Conservation (phyloP, 23 red algal genomes). For the Porphyridium purpureum region DNA sequence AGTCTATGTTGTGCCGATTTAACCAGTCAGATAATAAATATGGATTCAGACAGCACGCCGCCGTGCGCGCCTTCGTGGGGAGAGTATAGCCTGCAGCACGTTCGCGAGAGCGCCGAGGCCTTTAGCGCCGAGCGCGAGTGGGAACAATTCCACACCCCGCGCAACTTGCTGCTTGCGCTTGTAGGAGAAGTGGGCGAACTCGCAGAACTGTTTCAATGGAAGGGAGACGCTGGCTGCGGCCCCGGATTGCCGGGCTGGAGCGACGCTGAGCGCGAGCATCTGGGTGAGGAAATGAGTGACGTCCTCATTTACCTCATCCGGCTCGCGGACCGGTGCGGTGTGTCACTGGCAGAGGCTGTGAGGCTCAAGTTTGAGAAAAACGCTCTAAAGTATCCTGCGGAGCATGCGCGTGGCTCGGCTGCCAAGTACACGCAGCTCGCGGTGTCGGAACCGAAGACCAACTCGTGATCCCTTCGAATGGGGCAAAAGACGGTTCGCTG, state of each 20-base stretch:
- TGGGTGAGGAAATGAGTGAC: conserved; percentile 18
- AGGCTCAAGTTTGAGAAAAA: conserved; percentile 6
- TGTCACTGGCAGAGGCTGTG: conserved; percentile 9
- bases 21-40: too few species aligned
- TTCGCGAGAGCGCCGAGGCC: background rate
- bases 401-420: background rate
- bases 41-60: too few species aligned
- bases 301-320: conserved; percentile 14
- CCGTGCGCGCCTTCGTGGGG: too few species aligned
- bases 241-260: background rate
- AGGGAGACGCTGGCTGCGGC: conserved; percentile 3
- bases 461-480: too few species aligned
- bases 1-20: too few species aligned
- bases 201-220: conserved; percentile 38
- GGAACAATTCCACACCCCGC: conserved; percentile 4
- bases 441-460: too few species aligned
- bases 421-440: conserved; percentile 3
- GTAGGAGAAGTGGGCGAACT: conserved; percentile 28
- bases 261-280: conserved; percentile 1
- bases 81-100: background rate
- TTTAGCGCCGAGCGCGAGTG: background rate
- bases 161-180: conserved; percentile 16
- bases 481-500: too few species aligned
- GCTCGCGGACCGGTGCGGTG: conserved; percentile 11
- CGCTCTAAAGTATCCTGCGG: conserved; percentile 7